Base-by-base conservation (phyloP, 768 basidiomycete genomes). In the Leccinum ochraceum region DNA sequence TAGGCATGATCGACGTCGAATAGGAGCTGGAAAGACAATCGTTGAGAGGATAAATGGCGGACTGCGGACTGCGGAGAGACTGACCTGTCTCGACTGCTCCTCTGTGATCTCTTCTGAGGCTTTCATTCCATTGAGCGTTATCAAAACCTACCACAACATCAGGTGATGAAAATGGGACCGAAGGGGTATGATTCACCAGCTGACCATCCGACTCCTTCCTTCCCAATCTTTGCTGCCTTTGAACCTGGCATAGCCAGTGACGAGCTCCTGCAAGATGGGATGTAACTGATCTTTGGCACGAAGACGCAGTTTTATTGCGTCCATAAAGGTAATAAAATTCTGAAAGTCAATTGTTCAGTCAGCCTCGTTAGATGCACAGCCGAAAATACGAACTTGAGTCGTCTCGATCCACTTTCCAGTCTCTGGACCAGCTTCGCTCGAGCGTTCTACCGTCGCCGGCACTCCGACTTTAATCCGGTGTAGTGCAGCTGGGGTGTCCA, bases 291-390 rank as follows among this genome's bases (percentile, higher is more conserved):
- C 97, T 72, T 98, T 99, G 3, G 97, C 96, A n/a, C 94, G 85
- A 67, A 98, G 78, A 10, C 90, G 87, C 54, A 98, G 80, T 70
- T 95, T 95, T 28, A 98, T 81, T 1, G 95, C 96, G 67, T 99
- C 97, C 93, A 98, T 97, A 65, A 98, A 95, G 0, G 96, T 98
- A 65, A 99, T 98, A 64, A 98, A 99, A 72, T 88, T 90, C 94
- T 98, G 67, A 1, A 59, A n/a, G 50, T 44, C 4, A 37, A 16
- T 0, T 2, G 6, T 36, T 10, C 14, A 30, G 36, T 9, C 17
- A 17, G 11, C 14, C 2, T 22, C n/a, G 26, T 37, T 0, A 6
- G 26, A 54, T 37, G 20, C 2, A 1, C 24, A 6, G 14, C 22
- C 11, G 46, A 44, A 28, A 28, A 28, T 28, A 28, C 28, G 28